These are phyloP conservation scores for Fistulinella cinereoalba DNA, from an alignment of 1,284 basidiomycete species.

Conservation along the genomic window DNA sequence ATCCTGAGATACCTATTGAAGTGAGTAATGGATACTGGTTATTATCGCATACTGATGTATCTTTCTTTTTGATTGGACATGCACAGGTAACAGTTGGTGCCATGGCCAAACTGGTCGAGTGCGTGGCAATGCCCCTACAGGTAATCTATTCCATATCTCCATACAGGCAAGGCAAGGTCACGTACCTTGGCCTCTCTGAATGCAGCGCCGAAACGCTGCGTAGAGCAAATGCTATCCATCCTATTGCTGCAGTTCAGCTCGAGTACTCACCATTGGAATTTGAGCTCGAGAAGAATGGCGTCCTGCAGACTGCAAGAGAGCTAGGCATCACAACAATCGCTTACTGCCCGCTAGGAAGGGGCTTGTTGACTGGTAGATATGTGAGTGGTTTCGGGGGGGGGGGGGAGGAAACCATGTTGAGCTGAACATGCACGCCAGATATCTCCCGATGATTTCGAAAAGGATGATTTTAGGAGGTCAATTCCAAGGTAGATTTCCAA, in stretches of 20 bases:
- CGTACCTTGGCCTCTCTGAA: slow-evolving; percentile 47
- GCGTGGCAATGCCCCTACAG: slow-evolving; percentile 3
- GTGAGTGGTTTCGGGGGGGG: slow-evolving; percentile 14
- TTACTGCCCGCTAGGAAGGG: slow-evolving; percentile 45
- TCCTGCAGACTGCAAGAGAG: slow-evolving; percentile 31
- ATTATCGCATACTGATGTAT: too few relatives aligned
- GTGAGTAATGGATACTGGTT: background rate
- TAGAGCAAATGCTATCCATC: slow-evolving; percentile 41
- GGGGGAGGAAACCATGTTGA: background rate
- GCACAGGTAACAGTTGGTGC: slow-evolving; percentile 33
- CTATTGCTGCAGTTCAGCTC: slow-evolving; percentile 44
- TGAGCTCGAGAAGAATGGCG: slow-evolving; percentile 29
- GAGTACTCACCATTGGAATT: slow-evolving; percentile 45
- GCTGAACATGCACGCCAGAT: slow-evolving; percentile 20
- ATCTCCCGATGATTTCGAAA: slow-evolving; percentile 40
- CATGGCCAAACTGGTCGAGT: slow-evolving; percentile 37
- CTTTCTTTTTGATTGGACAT: too few relatives aligned
- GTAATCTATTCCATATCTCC: background rate
- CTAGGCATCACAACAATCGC: slow-evolving; percentile 36
- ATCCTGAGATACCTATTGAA: background rate
- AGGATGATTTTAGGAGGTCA: slow-evolving; percentile 34
- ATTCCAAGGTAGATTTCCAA: slow-evolving; percentile 20
- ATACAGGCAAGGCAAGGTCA: slow-evolving; percentile 39
- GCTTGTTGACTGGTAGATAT: slow-evolving; percentile 43
- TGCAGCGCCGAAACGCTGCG: slow-evolving; percentile 43